phyloP scores from a whole-genome alignment of 306 rosid genomes.

The Crotalaria pallida region DNA sequence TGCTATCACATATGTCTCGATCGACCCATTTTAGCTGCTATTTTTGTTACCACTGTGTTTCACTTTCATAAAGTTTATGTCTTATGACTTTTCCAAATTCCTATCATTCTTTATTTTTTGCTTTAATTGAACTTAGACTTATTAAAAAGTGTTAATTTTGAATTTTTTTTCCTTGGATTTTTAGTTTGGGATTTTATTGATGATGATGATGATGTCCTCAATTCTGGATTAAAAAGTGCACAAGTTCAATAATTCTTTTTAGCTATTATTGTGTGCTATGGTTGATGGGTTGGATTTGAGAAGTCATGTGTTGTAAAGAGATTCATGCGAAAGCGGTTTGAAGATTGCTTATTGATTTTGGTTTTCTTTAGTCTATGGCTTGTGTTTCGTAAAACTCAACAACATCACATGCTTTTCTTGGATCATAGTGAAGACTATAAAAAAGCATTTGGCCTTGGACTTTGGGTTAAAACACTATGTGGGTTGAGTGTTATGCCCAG shows the following conservation, averaged over 20 bases:
- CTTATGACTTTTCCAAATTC: neutral
- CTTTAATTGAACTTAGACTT: conserved; percentile 29
- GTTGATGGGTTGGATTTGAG: conserved; percentile 65
- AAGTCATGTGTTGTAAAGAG: conserved; percentile 43
- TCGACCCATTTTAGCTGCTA: conserved; percentile 26
- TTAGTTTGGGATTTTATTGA: conserved; percentile 22
- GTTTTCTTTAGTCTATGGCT: conserved; percentile 40
- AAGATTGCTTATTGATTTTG: conserved; percentile 38
- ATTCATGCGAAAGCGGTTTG: conserved; percentile 40
- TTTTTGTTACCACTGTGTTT: conserved; percentile 15
- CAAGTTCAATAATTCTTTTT: no score
- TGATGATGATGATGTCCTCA: no score
- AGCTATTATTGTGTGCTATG: conserved; percentile 25
- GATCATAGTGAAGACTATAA: conserved; percentile 44
- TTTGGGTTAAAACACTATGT: conserved; percentile 35
- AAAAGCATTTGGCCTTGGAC: conserved; percentile 34
- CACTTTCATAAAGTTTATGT: conserved; percentile 22
- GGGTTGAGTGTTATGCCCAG: conserved; percentile 39
- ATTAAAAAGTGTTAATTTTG: conserved; percentile 4
- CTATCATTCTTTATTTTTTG: neutral
- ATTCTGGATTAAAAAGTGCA: no score
- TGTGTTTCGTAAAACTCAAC: conserved; percentile 47
- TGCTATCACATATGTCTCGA: conserved; percentile 34
- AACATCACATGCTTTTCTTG: conserved; percentile 42
- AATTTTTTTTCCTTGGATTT: conserved; percentile 14